Base-by-base conservation (phyloP, 1,284 basidiomycete genomes). In the Marasmius sp. region DNA sequence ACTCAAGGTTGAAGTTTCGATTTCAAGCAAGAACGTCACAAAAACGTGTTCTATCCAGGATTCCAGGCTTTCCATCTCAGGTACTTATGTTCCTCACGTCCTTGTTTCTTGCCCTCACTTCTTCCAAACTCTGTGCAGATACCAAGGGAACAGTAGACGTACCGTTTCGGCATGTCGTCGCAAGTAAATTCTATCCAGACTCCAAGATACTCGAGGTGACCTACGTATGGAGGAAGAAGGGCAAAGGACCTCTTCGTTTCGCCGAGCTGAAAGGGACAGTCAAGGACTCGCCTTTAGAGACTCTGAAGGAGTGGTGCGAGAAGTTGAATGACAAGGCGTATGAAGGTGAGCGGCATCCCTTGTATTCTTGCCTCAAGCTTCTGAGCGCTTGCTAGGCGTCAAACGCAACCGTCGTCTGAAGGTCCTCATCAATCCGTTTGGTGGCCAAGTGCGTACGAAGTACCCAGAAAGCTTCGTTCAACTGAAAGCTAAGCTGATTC, bases 361-460 rank as follows among this genome's bases (percentile, higher is more conserved):
- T 20, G 16, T 47, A 7, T 7, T 20, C 11, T 8, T 16, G 20
- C 16, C 45, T 20, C 8, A 8, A 47, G 16, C 55, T 55, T 39
- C 75, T 74, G 63, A 61, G 57, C 27, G 27, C 6, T 33, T 51
- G 20, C 48, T 67, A 85, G 90, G 80, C 27, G 71, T 85, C 20
- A 79, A 82, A 62, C 85, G 81, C 9, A 69, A 66, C 45, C 71
- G 79, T 49, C 71, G 74, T 22, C 75, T 95, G 22, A 83, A 87
- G 63, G 80, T 98, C 1, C 74, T 98, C n/a, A 82, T 98, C 64
- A 98, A 98, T 72, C 96, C 96, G 1, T 78, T 85, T 58, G 91
- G 95, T 61, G 96, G 96, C 2, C 79, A 80, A 36, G 90, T 91
- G 67, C 33, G 82, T 75, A 11, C 47, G 41, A 51, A 62, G 8